Base-by-base conservation (phyloP, 352 stramenopile genomes). In the Phytophthora vignae region DNA sequence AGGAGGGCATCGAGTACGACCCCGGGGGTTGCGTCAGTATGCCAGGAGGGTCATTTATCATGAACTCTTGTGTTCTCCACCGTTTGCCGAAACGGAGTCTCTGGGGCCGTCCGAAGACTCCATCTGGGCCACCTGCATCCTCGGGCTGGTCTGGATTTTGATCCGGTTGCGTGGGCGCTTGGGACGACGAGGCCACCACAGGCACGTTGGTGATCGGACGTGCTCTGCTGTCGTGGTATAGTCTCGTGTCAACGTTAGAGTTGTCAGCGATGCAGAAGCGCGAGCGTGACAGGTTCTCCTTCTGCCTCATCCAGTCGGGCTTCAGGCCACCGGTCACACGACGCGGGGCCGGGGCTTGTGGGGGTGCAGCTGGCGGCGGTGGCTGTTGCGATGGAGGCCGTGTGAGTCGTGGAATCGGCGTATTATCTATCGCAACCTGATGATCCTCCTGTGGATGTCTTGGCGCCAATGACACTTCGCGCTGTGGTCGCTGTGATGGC, bases 261-360 rank as follows among this genome's bases (percentile, higher is more conserved):
- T 86, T 81, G 56, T 84, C 84, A 11, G 77, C 72, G 50, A 88
- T 82, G 29, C 74, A 90, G 70, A 94, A 92, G 38, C 87, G 85
- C 64, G 87, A 85, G 42, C 76, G 80, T 19, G 75, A 81, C 7
- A 92, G 68, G 8, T 77, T 80, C 57, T 94, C 87, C 36, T 85
- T 87, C 15, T 86, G 76, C 15, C 77, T 74, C 73, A 94, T 87
- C 82, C 83, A 93, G 61, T 94, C 85, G 6, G 87, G 87, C 55
- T 92, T 93, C 27, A 94, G 62, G 60, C 75, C 85, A 40, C 68
- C 68, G 4, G 48, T 70, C 38, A 66, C 62, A 60, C 60, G 60
- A 59, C 77, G 77, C 48, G 61, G 31, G 52, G 59, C 49, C 62
- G 65, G 19, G 9, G 56, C 36, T 25, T 73, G 52, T 12, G 60